Evolutionary conservation across 164 flowering plant genomes (phyloP), one percentile per base, ranked within the genome.

Genomic region (Vitis amurensis): DNA sequence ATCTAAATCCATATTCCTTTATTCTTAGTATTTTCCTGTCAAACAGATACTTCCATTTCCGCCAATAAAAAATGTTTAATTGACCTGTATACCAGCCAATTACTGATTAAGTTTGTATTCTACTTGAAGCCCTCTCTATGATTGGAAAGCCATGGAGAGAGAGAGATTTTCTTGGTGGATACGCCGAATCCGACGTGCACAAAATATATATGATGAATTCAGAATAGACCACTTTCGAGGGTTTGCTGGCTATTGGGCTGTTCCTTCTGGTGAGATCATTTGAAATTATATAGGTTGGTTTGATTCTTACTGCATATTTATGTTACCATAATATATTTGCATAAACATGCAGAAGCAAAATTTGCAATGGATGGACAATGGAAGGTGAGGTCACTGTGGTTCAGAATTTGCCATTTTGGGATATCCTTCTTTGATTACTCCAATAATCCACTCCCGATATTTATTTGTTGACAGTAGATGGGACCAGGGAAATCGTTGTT

Each of bases 141-240:
- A 95, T 73, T 95, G 99, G 99, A 84, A 88, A 81, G 91, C 91
- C 8, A 95, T 95, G 99, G 97, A 95, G 77, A 77, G 75, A 61
- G 91, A 89, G 76, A 86, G 88, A 56, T 95, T 77, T 78, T 83
- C 93, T 47, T 95, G 99, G 99, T 95, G 99, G 99, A 68, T 85
- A 75, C 80, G 82, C 37, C 87, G 99, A 59, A 70, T 96, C 29
- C 76, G 76, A 66, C 91, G 97, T 67, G 99, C 99, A 48, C 80
- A 71, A 59, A 77, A 88, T 86, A 83, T 96, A 11, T 96, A 84
- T 79, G 98, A 91, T 75, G 99, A 96, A 74, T 96, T 90, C 77
- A 80, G 98, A 77, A 96, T 96, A 60, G 99, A 96, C 77, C 99
- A 96, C 73, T 96, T 95, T 71, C 84, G 99, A 80, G 99, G 98